Evolutionary conservation across 2,329 filamentous ascomycete genomes (phyloP).

Genomic region (Fusarium drepaniforme): DNA sequence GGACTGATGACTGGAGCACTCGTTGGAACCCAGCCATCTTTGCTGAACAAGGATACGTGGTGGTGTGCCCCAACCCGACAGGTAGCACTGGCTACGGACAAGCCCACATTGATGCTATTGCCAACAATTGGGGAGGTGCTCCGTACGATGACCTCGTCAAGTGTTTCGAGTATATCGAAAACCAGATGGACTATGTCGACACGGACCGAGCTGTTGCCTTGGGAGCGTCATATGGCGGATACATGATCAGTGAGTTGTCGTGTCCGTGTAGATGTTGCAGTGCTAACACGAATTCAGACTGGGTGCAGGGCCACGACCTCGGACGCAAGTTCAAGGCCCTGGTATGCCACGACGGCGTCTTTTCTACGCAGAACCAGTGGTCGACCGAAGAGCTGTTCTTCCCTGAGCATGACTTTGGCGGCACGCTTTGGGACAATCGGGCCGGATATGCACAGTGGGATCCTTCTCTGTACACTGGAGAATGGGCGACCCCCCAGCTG

Average conservation of each 20-base stretch:
- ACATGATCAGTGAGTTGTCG: constrained; percentile 74
- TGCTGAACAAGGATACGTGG: constrained; percentile 89
- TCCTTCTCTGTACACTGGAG: constrained; percentile 69
- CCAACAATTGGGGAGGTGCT: constrained; percentile 84
- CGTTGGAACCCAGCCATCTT: constrained; percentile 90
- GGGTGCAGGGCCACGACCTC: constrained; percentile 89
- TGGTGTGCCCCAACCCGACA: constrained; percentile 85
- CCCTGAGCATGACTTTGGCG: constrained; percentile 75
- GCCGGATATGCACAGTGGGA: constrained; percentile 78
- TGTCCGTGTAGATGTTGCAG: too few species aligned
- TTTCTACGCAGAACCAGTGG: constrained; percentile 76
- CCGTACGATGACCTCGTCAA: constrained; percentile 87
- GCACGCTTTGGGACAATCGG: constrained; percentile 71
- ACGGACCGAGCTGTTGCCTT: constrained; percentile 77
- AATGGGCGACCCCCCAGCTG: constrained; percentile 90
- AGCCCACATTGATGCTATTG: constrained; percentile 80
- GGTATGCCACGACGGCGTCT: constrained; percentile 90
- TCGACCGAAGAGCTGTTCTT: constrained; percentile 78
- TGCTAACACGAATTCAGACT: constrained; percentile 65
- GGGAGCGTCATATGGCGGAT: constrained; percentile 81
- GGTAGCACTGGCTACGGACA: constrained; percentile 88
- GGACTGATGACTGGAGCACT: constrained; percentile 81
- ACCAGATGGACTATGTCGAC: constrained; percentile 76
- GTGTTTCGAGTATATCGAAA: constrained; percentile 79
- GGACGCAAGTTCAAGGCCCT: constrained; percentile 89